Base-by-base conservation (phyloP, 1,284 basidiomycete genomes). In the Xerocomus minutiporus region DNA sequence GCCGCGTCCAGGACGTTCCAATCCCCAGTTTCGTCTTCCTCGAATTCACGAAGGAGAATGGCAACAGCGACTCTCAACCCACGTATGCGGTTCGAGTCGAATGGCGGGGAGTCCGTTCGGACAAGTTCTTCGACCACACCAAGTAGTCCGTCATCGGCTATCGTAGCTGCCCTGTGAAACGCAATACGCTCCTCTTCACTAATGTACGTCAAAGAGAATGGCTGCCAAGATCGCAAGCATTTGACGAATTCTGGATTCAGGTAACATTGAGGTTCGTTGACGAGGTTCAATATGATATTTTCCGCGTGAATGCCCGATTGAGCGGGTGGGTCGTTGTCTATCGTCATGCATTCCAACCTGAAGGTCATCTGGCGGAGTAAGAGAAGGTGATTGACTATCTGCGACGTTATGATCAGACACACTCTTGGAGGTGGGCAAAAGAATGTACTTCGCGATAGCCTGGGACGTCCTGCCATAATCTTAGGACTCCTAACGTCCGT, bases 291-390 rank as follows among this genome's bases (percentile, higher is more conserved):
- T 2, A 90, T 72, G 25, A 89, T 77, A 43, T 83, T 79, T 67
- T 90, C 88, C 0, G 83, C 82, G 47, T 86, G 75, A 28, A 84
- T 75, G 2, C 79, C 81, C 0, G 81, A 79, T 57, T 78, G 79
- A 28, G 79, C 76, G 0, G 86, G 86, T 5, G 79, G 73, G 35
- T 80, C 83, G 6, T 75, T 69, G 60, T 91, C 88, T 46, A 59
- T 56, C 3, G 61, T 62, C 61, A 62, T 62, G 35, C 64, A 66
- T 52, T 62, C 64, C 26, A 62, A 48, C 29, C 61, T 58, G 13
- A 62, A 62, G 20, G 58, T 66, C 61, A 62, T 62, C 32, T 62
- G 61, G 9, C 61, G 61, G 26, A 62, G 61, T n/a, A 62, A 50
- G 9, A 62, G 60, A 39, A 62, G 60, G 40, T 63, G 62, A 26